Evolutionary conservation across 2,329 filamentous ascomycete genomes (phyloP).

Genomic region (Claviceps cyperi): DNA sequence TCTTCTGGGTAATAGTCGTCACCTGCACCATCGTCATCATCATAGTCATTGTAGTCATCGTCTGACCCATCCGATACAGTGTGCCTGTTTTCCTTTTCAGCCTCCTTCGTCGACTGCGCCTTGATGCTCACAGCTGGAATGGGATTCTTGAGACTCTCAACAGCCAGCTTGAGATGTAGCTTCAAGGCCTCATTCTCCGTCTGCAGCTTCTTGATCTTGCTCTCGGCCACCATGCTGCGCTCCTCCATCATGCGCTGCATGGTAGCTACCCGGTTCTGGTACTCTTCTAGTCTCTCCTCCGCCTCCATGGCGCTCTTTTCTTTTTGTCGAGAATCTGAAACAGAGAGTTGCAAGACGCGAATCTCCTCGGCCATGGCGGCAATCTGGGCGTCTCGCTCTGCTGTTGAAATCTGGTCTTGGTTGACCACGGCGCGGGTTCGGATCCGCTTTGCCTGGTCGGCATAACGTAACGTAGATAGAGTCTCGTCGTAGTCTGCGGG

Average conservation of each 20-base stretch:
- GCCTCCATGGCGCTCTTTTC: conserved; percentile 67
- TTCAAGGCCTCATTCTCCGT: conserved; percentile 83
- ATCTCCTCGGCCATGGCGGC: conserved; percentile 92
- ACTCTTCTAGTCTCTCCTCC: conserved; percentile 81
- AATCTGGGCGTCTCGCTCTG: conserved; percentile 89
- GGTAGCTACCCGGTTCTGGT: conserved; percentile 74
- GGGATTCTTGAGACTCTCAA: conserved; percentile 80
- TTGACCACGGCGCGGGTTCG: conserved; percentile 90
- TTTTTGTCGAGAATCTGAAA: conserved; percentile 47
- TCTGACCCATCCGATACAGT: conserved; percentile 18
- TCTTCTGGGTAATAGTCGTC: conserved; percentile 48
- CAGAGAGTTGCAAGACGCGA: conserved; percentile 63
- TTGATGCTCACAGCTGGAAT: conserved; percentile 48
- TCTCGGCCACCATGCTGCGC: conserved; percentile 74
- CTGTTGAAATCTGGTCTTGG: conserved; percentile 83
- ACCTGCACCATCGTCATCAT: conserved; percentile 19
- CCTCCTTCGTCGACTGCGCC: conserved; percentile 11
- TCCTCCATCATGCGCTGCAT: conserved; percentile 98
- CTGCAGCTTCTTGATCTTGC: conserved; percentile 80
- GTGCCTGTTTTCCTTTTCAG: conserved; percentile 17
- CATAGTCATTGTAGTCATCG: neutral
- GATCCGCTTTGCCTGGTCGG: conserved; percentile 94
- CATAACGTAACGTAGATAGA: conserved; percentile 86
- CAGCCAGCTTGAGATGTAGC: conserved; percentile 73
- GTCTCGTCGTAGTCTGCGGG: conserved; percentile 96